A percentile compares a stretch with the other conserved stretches of the same genome.
Conservation (phyloP, 768 basidiomycete species). For the Collybia sordida region DNA sequence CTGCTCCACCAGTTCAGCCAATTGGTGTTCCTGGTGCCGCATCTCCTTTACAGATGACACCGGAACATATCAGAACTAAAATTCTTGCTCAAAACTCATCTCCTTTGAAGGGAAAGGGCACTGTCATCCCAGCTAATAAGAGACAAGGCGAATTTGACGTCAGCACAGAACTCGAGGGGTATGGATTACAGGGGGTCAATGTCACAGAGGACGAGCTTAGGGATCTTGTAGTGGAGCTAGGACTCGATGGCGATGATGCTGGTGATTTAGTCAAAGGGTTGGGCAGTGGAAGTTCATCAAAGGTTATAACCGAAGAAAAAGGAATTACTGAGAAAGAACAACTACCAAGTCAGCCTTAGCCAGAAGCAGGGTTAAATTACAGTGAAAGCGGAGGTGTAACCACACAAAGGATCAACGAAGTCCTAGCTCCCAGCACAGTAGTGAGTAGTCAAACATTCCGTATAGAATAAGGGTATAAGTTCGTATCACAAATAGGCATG, state of each 20-base stretch:
- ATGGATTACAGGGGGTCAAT: constrained; percentile 73
- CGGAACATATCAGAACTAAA: constrained; percentile 64
- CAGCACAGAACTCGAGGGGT: constrained; percentile 66
- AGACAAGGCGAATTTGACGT: constrained; percentile 58
- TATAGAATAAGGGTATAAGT: no score
- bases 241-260: constrained; percentile 76
- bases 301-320: constrained; percentile 12
- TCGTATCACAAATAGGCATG: background rate
- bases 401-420: no score
- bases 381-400: no score
- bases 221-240: constrained; percentile 71
- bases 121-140: constrained; percentile 51
- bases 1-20: constrained; percentile 53
- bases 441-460: no score
- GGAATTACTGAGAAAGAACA: constrained; percentile 3
- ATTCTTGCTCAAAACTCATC: constrained; percentile 44
- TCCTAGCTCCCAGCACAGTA: no score
- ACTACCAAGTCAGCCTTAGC: background rate
- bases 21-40: constrained; percentile 82
- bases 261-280: constrained; percentile 71
- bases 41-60: constrained; percentile 76
- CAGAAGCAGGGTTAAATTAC: background rate
- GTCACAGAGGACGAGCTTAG: constrained; percentile 75
- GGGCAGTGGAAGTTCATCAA: constrained; percentile 27
- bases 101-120: constrained; percentile 39